Evolutionary conservation across 140 eudicot species (phyloP).

Genomic region (Anethum foeniculum): DNA sequence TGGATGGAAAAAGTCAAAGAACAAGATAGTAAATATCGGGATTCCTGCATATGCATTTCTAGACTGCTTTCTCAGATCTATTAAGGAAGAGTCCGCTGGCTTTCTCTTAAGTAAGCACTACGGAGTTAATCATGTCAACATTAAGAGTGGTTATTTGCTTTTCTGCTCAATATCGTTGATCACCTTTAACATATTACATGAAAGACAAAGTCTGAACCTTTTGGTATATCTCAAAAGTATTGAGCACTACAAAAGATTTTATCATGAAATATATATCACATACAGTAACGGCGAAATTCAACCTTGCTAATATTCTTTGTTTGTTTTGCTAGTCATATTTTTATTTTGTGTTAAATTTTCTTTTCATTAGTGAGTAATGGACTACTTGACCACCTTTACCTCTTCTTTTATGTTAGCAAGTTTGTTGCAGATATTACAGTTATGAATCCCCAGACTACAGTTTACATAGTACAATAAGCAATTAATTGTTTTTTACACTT

Average conservation of each 20-base stretch:
- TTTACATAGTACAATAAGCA: neutral
- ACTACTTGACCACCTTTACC: neutral
- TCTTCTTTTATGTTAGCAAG: neutral
- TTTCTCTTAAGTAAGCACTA: constrained; percentile 16
- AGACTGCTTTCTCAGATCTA: constrained; percentile 16
- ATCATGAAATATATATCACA: neutral
- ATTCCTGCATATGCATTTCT: constrained; percentile 18
- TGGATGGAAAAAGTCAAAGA: constrained; percentile 19
- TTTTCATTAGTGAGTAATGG: neutral
- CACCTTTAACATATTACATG: neutral
- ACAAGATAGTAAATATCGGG: constrained; percentile 16
- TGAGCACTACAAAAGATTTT: neutral
- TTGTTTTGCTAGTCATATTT: neutral
- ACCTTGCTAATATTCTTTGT: neutral
- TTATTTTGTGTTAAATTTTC: neutral
- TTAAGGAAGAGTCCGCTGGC: constrained; percentile 12
- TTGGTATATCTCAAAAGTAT: neutral
- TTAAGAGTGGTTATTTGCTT: neutral
- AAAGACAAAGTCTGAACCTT: neutral
- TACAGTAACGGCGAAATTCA: neutral
- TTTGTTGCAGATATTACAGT: neutral
- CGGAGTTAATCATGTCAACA: neutral
- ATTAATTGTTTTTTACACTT: neutral
- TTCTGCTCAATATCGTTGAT: neutral
- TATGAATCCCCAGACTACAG: neutral